phyloP scores from a whole-genome alignment of 108 stramenopile species.

The Epipyxis sp. region DNA sequence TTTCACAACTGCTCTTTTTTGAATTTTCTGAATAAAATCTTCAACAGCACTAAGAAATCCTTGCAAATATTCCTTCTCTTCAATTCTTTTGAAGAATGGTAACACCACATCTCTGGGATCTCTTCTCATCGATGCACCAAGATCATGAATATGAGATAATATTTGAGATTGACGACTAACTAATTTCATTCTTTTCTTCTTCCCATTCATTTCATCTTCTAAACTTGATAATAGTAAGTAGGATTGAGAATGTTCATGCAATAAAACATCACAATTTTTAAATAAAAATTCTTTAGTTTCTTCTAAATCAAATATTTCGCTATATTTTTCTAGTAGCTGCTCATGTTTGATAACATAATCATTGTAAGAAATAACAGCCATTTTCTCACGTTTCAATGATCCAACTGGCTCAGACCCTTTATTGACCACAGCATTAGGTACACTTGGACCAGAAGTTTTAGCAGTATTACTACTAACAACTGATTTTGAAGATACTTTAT shows the following conservation, averaged over 20 bases:
- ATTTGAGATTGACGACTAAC: constrained; percentile 83
- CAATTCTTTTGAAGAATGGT: constrained; percentile 82
- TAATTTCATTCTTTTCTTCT: constrained; percentile 85
- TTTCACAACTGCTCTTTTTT: constrained; percentile 83
- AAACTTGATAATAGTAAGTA: constrained; percentile 83
- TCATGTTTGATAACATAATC: constrained; percentile 86
- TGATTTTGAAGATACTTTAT: background rate
- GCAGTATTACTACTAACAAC: background rate
- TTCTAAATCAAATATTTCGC: constrained; percentile 70
- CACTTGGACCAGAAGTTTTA: background rate
- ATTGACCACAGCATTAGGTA: background rate
- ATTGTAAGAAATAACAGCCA: constrained; percentile 75
- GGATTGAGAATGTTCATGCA: constrained; percentile 91
- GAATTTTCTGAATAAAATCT: constrained; percentile 73
- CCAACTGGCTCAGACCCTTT: background rate
- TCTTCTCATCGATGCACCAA: constrained; percentile 77
- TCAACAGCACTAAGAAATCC: constrained; percentile 76
- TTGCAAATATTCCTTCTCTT: constrained; percentile 65
- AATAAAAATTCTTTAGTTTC: constrained; percentile 77
- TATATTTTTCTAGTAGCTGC: constrained; percentile 79
- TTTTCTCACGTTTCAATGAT: background rate
- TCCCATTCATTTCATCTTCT: constrained; percentile 99
- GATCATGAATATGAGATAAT: constrained; percentile 89
- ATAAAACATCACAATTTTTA: constrained; percentile 73
- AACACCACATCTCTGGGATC: constrained; percentile 94